Percentiles rank a stretch among this genome's conserved stretches.
phyloP scores from a whole-genome alignment of 2,329 filamentous ascomycete species.

The Macrophomina pseudophaseolina region DNA sequence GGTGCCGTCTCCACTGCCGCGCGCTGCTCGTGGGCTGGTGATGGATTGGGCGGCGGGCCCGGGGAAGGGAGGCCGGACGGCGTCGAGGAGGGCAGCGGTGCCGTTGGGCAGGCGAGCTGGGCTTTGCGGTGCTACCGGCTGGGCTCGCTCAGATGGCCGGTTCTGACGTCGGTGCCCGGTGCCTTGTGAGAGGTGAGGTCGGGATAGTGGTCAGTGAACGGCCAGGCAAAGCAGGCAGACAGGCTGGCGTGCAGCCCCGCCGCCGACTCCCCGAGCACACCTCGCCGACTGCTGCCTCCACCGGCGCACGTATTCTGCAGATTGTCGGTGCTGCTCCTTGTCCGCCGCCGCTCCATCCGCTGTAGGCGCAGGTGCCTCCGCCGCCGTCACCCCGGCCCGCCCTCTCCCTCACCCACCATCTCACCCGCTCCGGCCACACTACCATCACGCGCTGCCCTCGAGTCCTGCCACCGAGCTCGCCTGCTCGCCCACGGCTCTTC shows the following conservation, averaged over 20 bases:
- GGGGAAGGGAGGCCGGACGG: not conserved
- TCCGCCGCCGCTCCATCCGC: not conserved
- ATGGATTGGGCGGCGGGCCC: not conserved
- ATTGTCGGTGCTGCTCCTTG: not conserved
- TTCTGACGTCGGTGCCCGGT: constrained; percentile 20
- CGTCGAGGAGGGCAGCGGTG: not conserved
- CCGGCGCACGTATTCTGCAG: not conserved
- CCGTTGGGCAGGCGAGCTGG: not conserved
- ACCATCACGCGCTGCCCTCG: not conserved
- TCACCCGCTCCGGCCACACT: not conserved
- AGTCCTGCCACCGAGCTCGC: not conserved
- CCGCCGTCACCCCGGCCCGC: not conserved
- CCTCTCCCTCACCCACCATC: not conserved
- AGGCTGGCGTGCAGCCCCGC: not conserved
- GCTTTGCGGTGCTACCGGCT: constrained; percentile 1
- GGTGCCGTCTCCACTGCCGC: not conserved
- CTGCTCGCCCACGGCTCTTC: not conserved
- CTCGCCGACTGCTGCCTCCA: not conserved
- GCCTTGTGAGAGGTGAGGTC: constrained; percentile 23
- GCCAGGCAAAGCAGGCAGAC: not conserved
- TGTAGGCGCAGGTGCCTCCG: not conserved
- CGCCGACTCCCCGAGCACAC: not conserved
- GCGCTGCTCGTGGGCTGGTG: not conserved
- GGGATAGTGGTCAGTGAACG: constrained; percentile 21
- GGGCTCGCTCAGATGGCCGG: not conserved